Base-by-base conservation (phyloP, 2,329 filamentous ascomycete species). In the Exserohilum rostratum region DNA sequence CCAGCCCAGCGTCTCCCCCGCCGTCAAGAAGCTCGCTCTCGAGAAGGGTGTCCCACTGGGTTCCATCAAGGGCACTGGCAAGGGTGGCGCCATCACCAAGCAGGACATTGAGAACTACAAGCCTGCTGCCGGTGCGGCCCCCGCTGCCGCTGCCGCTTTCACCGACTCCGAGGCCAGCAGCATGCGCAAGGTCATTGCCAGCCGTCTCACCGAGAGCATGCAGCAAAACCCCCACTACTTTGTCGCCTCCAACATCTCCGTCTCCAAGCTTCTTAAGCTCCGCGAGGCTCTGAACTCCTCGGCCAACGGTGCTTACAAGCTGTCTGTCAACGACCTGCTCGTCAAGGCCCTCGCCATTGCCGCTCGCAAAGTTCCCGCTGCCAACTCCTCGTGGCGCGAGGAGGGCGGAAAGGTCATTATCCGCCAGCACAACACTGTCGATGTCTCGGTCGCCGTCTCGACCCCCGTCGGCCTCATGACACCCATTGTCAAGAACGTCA, bases 321-420 rank as follows among this genome's bases (percentile, higher is more conserved):
- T 99, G 55, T 97, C 93, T n/a, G 91, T 99, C 80, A 99, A 99
- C 80, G 95, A 99, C 80, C 96, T 99, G 85, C 84, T 99, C 61
- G 91, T 99, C 85, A 99, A 99, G 86, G 95, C 93, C 67, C 90
- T 93, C 55, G 90, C 87, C 55, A 82, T 90, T 60, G 95, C 95
- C 59, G 91, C 89, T 76, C 89, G 89, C 81, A 97, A 96, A 85
- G 93, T 98, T 44, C 95, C 95, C 55, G 86, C 90, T 63, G 95
- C 93, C 79, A 99, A 99, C 86, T 93, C 93, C 46, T 93, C 90
- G 77, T 99, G 95, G 93, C 82, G 82, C 50, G 86, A 88, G 74
- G 87, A 90, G 71, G 89, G 88, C 69, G 92, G 91, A 58, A 82
- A 88, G 72, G 77, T 83, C 63, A 83, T 90, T 69, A 96, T 99